Conservation (phyloP, 148 eudicot species). For the Diospyros kaki region DNA sequence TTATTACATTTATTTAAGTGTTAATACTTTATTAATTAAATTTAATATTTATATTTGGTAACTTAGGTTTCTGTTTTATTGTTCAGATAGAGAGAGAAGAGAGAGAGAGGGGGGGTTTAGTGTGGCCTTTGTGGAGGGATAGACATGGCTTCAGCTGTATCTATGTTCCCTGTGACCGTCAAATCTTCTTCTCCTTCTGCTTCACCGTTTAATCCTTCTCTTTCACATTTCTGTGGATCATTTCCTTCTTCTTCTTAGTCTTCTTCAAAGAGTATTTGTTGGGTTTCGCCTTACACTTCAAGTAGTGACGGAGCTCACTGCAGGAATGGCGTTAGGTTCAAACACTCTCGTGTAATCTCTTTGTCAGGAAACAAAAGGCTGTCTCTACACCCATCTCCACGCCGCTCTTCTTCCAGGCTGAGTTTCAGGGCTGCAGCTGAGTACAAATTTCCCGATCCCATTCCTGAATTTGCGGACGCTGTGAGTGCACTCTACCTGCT, state of each 20-base stretch:
- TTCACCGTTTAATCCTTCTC: not conserved
- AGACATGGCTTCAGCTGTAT: constrained; percentile 15
- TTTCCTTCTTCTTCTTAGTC: not conserved
- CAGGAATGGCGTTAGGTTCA: not conserved
- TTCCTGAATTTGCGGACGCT: constrained; percentile 88
- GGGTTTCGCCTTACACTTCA: constrained; percentile 3
- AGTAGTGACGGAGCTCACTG: not conserved
- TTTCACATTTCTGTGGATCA: not conserved
- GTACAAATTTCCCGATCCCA: constrained; percentile 93
- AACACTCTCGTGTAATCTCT: not conserved
- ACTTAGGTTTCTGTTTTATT: no score
- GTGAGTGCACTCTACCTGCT: constrained; percentile 27
- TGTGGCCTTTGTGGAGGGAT: not conserved
- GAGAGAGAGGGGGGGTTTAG: no score
- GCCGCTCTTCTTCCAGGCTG: constrained; percentile 12
- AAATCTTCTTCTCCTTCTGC: constrained; percentile 10
- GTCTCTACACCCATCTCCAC: not conserved
- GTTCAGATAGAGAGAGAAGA: no score
- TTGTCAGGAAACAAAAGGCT: not conserved
- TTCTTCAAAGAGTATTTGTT: not conserved
- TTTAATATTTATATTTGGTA: no score
- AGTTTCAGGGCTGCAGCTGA: constrained; percentile 64
- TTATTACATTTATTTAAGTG: no score
- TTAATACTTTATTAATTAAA: no score
- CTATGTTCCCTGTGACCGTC: constrained; percentile 9